Conservation (phyloP, 2,329 filamentous ascomycete genomes). For the Penicillium sp. region DNA sequence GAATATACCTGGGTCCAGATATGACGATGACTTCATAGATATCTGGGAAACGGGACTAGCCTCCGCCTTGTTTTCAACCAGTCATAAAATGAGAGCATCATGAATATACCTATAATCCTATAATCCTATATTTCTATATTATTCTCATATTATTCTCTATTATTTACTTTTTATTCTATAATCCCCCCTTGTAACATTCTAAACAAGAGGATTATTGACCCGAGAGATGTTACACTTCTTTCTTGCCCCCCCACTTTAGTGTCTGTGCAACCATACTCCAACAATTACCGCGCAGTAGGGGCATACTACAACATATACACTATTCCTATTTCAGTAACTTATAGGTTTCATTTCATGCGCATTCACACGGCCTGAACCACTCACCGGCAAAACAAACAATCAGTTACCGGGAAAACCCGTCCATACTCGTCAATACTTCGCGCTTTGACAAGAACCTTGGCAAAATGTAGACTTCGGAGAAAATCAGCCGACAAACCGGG, state of each 20-base stretch:
- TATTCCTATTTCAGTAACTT: background rate
- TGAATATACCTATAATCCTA: background rate
- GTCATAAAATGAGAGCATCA: constrained; percentile 13
- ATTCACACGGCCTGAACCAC: constrained; percentile 7
- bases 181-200: background rate
- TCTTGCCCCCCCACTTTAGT: background rate
- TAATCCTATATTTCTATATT: background rate
- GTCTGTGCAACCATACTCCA: constrained; percentile 5
- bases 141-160: background rate
- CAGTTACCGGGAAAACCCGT: constrained; percentile 13
- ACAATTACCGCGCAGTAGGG: background rate
- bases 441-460: constrained; percentile 12
- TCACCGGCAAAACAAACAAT: constrained; percentile 9
- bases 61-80: constrained; percentile 25
- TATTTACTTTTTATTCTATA: background rate
- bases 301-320: background rate
- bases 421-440: background rate
- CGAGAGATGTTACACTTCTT: constrained; percentile 1
- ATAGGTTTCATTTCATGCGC: background rate
- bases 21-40: constrained; percentile 28
- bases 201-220: background rate
- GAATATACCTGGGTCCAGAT: background rate
- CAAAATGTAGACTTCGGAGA: background rate
- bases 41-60: constrained; percentile 16
- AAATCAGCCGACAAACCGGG: constrained; percentile 8